Percentiles rank a stretch among this genome's conserved stretches.
phyloP scores from a whole-genome alignment of 2,329 filamentous ascomycete genomes.

The Nemania sp. region DNA sequence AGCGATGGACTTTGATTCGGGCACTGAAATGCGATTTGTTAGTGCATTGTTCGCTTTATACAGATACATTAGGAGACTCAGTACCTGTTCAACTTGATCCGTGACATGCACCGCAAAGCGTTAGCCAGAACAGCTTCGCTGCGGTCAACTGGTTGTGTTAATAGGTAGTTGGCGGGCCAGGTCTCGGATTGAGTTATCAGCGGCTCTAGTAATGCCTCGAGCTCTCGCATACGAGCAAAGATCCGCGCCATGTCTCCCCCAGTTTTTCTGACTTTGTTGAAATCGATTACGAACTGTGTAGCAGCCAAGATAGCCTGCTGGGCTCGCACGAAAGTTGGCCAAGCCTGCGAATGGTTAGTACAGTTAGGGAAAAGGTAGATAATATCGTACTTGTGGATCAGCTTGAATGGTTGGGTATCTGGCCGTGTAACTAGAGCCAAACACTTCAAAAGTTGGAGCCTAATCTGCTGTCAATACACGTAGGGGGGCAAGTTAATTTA shows the following conservation, averaged over 20 bases:
- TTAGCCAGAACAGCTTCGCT: slow-evolving; percentile 58
- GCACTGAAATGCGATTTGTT: slow-evolving; percentile 53
- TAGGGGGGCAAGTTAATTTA: slow-evolving; percentile 6
- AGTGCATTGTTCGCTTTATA: slow-evolving; percentile 14
- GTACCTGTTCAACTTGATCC: slow-evolving; percentile 64
- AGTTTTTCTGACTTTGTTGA: slow-evolving; percentile 57
- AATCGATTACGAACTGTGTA: slow-evolving; percentile 62
- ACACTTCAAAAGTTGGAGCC: slow-evolving; percentile 58
- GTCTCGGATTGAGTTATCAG: slow-evolving; percentile 53
- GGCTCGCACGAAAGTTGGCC: slow-evolving; percentile 58
- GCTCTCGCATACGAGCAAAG: slow-evolving; percentile 56
- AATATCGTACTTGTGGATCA: slow-evolving; percentile 56
- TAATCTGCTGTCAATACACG: slow-evolving; percentile 39
- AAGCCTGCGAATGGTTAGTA: slow-evolving; percentile 53
- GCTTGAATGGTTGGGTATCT: slow-evolving; percentile 56
- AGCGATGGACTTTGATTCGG: slow-evolving; percentile 64
- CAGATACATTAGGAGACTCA: slow-evolving; percentile 2
- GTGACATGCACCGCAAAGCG: slow-evolving; percentile 60
- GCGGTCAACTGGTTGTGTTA: slow-evolving; percentile 53
- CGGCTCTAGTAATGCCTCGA: slow-evolving; percentile 55
- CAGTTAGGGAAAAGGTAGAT: neutral
- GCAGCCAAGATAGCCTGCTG: slow-evolving; percentile 62
- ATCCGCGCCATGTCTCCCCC: slow-evolving; percentile 56
- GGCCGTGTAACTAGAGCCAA: slow-evolving; percentile 60
- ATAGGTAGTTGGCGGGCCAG: slow-evolving; percentile 52